Conservation (phyloP, 768 basidiomycete genomes). For the Hypholoma sublateritium region DNA sequence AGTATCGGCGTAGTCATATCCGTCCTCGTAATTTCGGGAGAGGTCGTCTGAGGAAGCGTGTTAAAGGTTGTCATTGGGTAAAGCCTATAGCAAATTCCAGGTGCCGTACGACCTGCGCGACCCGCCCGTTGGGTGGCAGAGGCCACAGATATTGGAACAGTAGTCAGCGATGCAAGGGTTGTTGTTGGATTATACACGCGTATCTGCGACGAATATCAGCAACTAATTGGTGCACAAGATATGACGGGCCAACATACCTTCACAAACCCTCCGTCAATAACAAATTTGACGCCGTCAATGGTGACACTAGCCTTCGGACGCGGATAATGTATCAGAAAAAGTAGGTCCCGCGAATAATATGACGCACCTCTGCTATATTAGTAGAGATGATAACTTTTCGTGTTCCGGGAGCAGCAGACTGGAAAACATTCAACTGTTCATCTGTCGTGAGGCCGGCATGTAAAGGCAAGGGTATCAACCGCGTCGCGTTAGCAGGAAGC, state of each 20-base stretch:
- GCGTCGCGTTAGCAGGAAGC: slow-evolving; percentile 52
- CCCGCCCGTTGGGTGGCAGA: slow-evolving; percentile 94
- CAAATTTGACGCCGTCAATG: slow-evolving; percentile 92
- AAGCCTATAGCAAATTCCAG: slow-evolving; percentile 90
- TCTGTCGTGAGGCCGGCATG: slow-evolving; percentile 88
- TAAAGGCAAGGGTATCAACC: slow-evolving; percentile 69
- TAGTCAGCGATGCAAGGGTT: slow-evolving; percentile 79
- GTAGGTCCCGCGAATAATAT: not conserved
- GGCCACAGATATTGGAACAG: slow-evolving; percentile 81
- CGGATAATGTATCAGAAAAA: not conserved
- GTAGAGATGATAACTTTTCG: slow-evolving; percentile 93
- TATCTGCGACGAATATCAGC: slow-evolving; percentile 49
- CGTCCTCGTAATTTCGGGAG: slow-evolving; percentile 88
- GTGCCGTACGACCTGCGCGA: slow-evolving; percentile 89
- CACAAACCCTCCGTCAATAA: slow-evolving; percentile 93
- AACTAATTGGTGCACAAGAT: not conserved
- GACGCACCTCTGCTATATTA: slow-evolving; percentile 87
- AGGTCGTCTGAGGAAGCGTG: slow-evolving; percentile 64
- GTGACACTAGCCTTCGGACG: slow-evolving; percentile 82
- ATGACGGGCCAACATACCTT: slow-evolving; percentile 54
- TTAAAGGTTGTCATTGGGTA: slow-evolving; percentile 69
- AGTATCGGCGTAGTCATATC: slow-evolving; percentile 92
- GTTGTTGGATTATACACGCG: slow-evolving; percentile 88
- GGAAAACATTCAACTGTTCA: slow-evolving; percentile 87
- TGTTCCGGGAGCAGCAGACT: slow-evolving; percentile 66